phyloP scores from a whole-genome alignment of 192 early-diverging fungal genomes.

The Pecoramyces ruminantium region DNA sequence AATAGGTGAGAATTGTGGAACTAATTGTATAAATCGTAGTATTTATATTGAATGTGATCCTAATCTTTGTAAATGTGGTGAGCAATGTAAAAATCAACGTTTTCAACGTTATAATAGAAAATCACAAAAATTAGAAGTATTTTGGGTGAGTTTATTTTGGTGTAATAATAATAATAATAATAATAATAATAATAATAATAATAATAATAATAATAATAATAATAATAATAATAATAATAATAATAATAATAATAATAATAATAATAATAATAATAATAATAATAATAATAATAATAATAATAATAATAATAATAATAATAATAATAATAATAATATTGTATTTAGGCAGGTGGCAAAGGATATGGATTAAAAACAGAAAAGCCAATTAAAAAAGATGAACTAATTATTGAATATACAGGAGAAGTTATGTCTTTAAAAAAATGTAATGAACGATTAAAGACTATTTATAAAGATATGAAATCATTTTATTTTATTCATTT shows the following conservation, averaged over 20 bases:
- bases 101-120: slow-evolving; percentile 37
- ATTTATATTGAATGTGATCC: slow-evolving; percentile 62
- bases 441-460: slow-evolving; percentile 55
- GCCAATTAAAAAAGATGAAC: slow-evolving; percentile 27
- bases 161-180: no score
- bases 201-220: no score
- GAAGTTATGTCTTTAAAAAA: slow-evolving; percentile 53
- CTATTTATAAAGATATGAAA: slow-evolving; percentile 36
- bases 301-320: no score
- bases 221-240: no score
- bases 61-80: slow-evolving; percentile 44
- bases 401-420: slow-evolving; percentile 69
- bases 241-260: no score
- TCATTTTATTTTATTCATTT: slow-evolving; percentile 73
- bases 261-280: no score
- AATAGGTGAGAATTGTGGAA: not conserved
- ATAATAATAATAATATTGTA: not conserved
- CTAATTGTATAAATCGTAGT: not conserved
- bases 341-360: slow-evolving; percentile 43
- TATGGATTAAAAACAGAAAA: slow-evolving; percentile 44
- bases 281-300: no score
- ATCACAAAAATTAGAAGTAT: slow-evolving; percentile 34
- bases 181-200: no score
- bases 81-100: slow-evolving; percentile 54
- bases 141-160: slow-evolving; percentile 23